Evolutionary conservation across 371 early-diverging fungal genomes (phyloP).

Genomic region (Apophysomyces variabilis): DNA sequence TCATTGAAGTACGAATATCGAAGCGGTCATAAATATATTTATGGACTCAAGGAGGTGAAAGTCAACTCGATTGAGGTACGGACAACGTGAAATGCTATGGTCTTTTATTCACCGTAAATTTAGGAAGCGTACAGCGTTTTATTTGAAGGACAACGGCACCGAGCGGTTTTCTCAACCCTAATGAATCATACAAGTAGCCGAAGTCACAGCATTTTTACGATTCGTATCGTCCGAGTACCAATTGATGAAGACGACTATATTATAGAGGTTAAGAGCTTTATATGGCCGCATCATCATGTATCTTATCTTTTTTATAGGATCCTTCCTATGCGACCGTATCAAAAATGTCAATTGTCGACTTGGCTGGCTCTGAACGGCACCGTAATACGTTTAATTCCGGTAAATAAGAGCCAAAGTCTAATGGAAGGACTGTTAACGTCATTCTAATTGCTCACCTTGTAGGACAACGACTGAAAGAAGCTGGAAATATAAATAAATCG

Average conservation of each 20-base stretch:
- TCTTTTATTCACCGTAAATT: background rate
- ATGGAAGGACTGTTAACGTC: constrained; percentile 50
- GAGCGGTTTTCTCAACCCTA: constrained; percentile 67
- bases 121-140: constrained; percentile 67
- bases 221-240: constrained; percentile 65
- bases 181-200: constrained; percentile 67
- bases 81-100: background rate
- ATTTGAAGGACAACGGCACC: constrained; percentile 62
- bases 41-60: constrained; percentile 62
- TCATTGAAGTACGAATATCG: constrained; percentile 61
- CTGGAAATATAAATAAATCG: constrained; percentile 93
- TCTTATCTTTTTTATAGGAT: constrained; percentile 33
- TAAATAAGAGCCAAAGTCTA: constrained; percentile 52
- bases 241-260: constrained; percentile 54
- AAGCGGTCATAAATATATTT: constrained; percentile 62
- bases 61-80: constrained; percentile 55
- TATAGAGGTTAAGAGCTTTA: constrained; percentile 44
- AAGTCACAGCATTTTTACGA: constrained; percentile 77
- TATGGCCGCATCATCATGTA: constrained; percentile 21
- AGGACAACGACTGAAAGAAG: constrained; percentile 88
- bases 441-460: background rate
- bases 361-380: constrained; percentile 96
- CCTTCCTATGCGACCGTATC: constrained; percentile 55
- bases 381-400: constrained; percentile 81
- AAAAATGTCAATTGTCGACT: constrained; percentile 87